Conservation (phyloP, 2,329 filamentous ascomycete genomes). For the Cladophialophora chaetospira region DNA sequence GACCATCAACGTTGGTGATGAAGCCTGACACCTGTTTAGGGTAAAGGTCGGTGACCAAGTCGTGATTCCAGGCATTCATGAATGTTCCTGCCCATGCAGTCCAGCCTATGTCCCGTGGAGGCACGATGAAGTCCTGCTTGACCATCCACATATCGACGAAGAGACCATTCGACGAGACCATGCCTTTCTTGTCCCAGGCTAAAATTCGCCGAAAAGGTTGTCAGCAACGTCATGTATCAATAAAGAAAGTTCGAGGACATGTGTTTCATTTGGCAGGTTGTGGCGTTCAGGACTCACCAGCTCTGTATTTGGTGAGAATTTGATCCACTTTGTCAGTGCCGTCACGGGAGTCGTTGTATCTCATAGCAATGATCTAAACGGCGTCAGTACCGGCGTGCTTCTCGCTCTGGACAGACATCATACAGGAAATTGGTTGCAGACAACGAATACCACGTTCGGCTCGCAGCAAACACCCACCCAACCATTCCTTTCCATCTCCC, state of each 20-base stretch:
- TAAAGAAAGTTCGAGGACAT: too few relatives aligned
- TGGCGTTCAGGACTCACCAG: too few relatives aligned
- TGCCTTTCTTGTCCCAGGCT: constrained; percentile 39
- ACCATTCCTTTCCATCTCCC: constrained; percentile 42
- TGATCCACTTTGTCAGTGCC: constrained; percentile 38
- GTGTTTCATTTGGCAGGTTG: too few relatives aligned
- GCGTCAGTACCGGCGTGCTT: constrained; percentile 10
- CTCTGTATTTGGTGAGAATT: constrained; percentile 43
- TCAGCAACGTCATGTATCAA: too few relatives aligned
- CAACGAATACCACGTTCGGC: constrained; percentile 40
- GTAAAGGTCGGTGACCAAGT: constrained; percentile 35
- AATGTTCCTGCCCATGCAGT: constrained; percentile 40
- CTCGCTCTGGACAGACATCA: constrained; percentile 4
- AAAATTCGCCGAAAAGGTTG: too few relatives aligned
- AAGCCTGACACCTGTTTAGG: constrained; percentile 34
- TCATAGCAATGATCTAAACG: constrained; percentile 41
- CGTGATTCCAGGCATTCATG: constrained; percentile 43
- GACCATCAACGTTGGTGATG: constrained; percentile 34
- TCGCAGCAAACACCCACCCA: constrained; percentile 50
- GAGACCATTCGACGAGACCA: constrained; percentile 36
- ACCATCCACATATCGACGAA: constrained; percentile 34
- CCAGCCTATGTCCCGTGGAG: constrained; percentile 28
- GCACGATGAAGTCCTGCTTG: constrained; percentile 35
- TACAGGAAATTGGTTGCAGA: constrained; percentile 51
- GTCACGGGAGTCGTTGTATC: constrained; percentile 41